These are phyloP conservation scores for Quercus variabilis DNA, from an alignment of 306 rosid species.

Conservation along the genomic window DNA sequence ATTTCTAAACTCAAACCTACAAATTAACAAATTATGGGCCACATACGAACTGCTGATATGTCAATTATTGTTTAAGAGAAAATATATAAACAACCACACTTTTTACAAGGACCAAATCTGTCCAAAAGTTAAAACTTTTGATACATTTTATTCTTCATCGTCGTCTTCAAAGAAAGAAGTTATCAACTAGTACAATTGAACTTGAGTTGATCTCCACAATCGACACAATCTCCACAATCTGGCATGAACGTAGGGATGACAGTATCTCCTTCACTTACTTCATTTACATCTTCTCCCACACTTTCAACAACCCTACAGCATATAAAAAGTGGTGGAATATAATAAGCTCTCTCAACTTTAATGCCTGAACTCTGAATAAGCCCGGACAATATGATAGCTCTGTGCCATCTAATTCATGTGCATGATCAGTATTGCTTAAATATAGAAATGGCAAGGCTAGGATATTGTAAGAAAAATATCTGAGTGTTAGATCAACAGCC, in stretches of 20 bases:
- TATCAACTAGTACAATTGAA: too few species aligned
- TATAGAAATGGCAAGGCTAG: background rate
- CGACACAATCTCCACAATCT: constrained; percentile 67
- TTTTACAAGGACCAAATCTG: too few species aligned
- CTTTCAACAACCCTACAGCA: constrained; percentile 71
- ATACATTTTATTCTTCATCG: too few species aligned
- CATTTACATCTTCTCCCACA: constrained; percentile 66
- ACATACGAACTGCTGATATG: too few species aligned
- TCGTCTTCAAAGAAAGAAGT: too few species aligned
- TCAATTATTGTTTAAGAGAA: too few species aligned
- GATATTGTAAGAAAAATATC: background rate
- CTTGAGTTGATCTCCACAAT: constrained; percentile 21
- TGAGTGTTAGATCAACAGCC: background rate
- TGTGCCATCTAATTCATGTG: background rate
- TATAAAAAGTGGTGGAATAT: background rate
- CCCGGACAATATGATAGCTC: too few species aligned
- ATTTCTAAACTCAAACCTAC: too few species aligned
- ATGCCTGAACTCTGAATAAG: too few species aligned
- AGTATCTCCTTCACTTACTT: constrained; percentile 63
- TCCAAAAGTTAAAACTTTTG: too few species aligned
- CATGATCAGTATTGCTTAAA: background rate
- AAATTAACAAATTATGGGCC: too few species aligned
- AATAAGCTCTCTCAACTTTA: background rate
- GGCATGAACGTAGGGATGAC: constrained; percentile 69
- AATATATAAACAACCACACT: too few species aligned